Evolutionary conservation across 208 protist species (phyloP), one percentile per base, ranked within the genome.

Genomic region (Wallacemonas collosoma): DNA sequence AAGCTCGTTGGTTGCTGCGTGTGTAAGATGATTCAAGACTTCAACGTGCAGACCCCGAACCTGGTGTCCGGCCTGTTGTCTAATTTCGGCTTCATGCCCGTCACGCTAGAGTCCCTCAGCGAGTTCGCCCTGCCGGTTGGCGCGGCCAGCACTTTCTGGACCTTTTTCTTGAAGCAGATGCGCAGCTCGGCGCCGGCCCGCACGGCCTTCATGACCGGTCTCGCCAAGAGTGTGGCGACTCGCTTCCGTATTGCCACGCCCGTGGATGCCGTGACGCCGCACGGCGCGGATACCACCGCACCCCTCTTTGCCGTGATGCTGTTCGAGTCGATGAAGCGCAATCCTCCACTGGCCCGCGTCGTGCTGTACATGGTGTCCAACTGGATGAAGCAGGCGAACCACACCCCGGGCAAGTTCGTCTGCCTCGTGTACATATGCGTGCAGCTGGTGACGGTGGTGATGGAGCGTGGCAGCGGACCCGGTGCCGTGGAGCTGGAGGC

Each of bases 1-100:
- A 97, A 95, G 79, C 76, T 97, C 2, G 90, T 95, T 1, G 93
- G 93, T 39, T 94, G 88, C 72, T 95, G 90, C 65, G 90, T 94
- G 44, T 97, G 93, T 71, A 90, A 88, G 71, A 82, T 97, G 26
- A 93, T 97, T 53, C 93, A 97, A 70, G 93, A 97, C 74, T 97
- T 93, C 72, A 95, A 95, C 77, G 79, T 95, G 79, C 93, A 97
- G 75, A 72, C 89, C 6, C 88, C 89, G 9, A 97, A 97, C 70
- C 93, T 97, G 65, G 79, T 90, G 65, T 81, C 64, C 70, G 64
- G 82, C 57, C 68, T 97, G 43, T 82, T 97, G 5, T 88, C 88
- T 5, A 77, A 87, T 1, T 92, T 88, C 71, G 93, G 93, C 35
- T 93, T 94, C 67, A 77, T 94, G 12, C 85, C 90, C 36, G 80